Base-by-base conservation (phyloP, 352 stramenopile species). In the Phytophthora europaea region DNA sequence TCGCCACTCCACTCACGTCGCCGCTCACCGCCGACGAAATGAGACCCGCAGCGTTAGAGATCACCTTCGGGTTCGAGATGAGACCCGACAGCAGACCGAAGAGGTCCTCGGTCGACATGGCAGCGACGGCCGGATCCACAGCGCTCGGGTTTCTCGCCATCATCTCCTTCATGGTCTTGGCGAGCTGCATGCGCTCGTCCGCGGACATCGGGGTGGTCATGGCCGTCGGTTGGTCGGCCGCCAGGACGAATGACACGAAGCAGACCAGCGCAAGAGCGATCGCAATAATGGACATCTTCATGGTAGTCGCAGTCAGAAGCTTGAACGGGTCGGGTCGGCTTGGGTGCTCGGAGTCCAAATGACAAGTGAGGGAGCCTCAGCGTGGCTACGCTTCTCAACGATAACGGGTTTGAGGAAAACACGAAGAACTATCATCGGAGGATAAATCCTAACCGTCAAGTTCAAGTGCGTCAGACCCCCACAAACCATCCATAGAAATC, bases 181-280 rank as follows among this genome's bases (percentile, higher is more conserved):
- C 69, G n/a, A 76, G 63, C 18, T 69, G 12, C 47, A 67, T 52
- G 2, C 54, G 62, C 7, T 72, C 69, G 26, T 16, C 57, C 43
- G 6, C 4, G 15, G 50, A 40, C 3, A 50, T 58, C 4, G 72
- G 8, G 9, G 47, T 8, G 4, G 28, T 31, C 28, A 31, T 31
- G 28, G 28, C 28, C 38, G 38, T 9, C 10, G 62, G 53, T 65
- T 65, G 64, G 45, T 59, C n/a, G 64, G 40, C 55, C 9, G 45
- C 65, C 45, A 47, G 2, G 6, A 66, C 65, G 23, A 66, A 18
- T 18, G 56, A 56, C 36, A 60, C 33, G 40, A 71, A 18, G 56
- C 50, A 72, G 31, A 52, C 26, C 15, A 72, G 28, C 9, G 43
- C 51, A 18, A 66, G n/a, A 2, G 47, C 45, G 22, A 66, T 33